Base-by-base conservation (phyloP, 2,329 filamentous ascomycete species). In the Fusarium humuli region DNA sequence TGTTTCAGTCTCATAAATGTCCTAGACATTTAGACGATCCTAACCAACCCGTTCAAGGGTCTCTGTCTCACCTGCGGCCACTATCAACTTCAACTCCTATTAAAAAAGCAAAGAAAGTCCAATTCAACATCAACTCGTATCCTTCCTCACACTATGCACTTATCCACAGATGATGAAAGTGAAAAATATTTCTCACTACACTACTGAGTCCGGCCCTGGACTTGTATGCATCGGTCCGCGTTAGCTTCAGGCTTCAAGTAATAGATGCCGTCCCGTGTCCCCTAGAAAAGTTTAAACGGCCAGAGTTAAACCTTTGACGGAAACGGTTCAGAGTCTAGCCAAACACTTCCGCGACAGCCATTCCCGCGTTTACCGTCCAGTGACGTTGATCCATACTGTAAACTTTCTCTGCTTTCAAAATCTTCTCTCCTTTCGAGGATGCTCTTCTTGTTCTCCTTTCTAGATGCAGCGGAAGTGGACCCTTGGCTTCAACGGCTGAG, bases 221-320 rank as follows among this genome's bases (percentile, higher is more conserved):
- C 47, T 62, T 46, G 42, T 54, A 60, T 48, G 57, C 59, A 37
- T 68, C 63, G 67, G 66, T 57, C 69, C 69, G 69, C 41, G 11
- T 58, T 72, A 71, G 69, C 64, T 71, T 64, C 67, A 61, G 57
- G 48, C 63, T 69, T 68, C 50, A 65, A 67, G 25, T 46, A 58
- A 53, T 42, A 64, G 37, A 53, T 47, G 46, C 48, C 64, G 40
- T 61, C 55, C 54, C 41, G 44, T 55, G 14, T 57, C 57, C 61
- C 61, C 52, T 20, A 23, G n/a, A 49, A 48, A 56, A 65, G 40
- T 62, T 32, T 61, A 66, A 66, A 61, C 44, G 37, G 14, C 13
- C 45, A 29, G 60, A 42, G 41, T 52, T 58, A 34, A 37, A 40
- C 48, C 58, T 60, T 67, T 52, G 61, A 72, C 61, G 69, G 69